Evolutionary conservation across 2,329 filamentous ascomycete species (phyloP).

Genomic region (Hypoxylon sp.): DNA sequence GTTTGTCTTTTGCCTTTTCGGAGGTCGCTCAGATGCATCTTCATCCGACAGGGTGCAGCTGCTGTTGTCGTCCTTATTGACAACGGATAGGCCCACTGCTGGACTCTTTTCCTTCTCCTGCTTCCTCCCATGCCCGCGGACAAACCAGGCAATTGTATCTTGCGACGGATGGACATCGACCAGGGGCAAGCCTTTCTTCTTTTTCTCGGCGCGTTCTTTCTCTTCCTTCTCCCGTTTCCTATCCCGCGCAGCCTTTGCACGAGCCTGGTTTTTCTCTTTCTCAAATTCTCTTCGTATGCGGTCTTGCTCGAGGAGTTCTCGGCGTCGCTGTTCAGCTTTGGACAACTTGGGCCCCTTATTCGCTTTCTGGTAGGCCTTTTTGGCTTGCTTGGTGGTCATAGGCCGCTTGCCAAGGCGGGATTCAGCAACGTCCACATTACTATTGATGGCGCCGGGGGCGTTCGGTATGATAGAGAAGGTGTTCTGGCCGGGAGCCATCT

Average conservation of each 20-base stretch:
- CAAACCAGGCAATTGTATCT: slow-evolving; percentile 69
- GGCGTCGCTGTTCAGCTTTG: slow-evolving; percentile 60
- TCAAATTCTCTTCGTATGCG: slow-evolving; percentile 68
- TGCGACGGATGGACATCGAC: slow-evolving; percentile 71
- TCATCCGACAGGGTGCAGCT: slow-evolving; percentile 28
- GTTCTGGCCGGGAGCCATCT: slow-evolving; percentile 57
- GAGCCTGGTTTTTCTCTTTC: slow-evolving; percentile 63
- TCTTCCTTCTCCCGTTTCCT: slow-evolving; percentile 70
- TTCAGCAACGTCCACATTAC: slow-evolving; percentile 30
- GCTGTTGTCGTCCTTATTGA: slow-evolving; percentile 21
- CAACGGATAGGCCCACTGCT: slow-evolving; percentile 1
- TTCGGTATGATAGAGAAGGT: slow-evolving; percentile 57
- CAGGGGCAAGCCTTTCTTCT: slow-evolving; percentile 67
- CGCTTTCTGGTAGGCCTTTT: slow-evolving; percentile 62
- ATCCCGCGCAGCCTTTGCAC: slow-evolving; percentile 66
- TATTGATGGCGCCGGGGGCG: slow-evolving; percentile 48
- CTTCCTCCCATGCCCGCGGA: slow-evolving; percentile 52
- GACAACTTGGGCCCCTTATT: slow-evolving; percentile 60
- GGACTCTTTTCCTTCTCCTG: slow-evolving; percentile 22
- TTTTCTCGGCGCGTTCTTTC: slow-evolving; percentile 65
- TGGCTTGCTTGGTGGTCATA: slow-evolving; percentile 66
- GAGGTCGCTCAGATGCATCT: slow-evolving; percentile 35
- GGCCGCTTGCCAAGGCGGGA: slow-evolving; percentile 53
- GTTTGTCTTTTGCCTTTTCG: slow-evolving; percentile 42
- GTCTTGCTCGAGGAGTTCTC: slow-evolving; percentile 65